phyloP scores from a whole-genome alignment of 2,329 filamentous ascomycete species.

The Colletotrichum musicola region DNA sequence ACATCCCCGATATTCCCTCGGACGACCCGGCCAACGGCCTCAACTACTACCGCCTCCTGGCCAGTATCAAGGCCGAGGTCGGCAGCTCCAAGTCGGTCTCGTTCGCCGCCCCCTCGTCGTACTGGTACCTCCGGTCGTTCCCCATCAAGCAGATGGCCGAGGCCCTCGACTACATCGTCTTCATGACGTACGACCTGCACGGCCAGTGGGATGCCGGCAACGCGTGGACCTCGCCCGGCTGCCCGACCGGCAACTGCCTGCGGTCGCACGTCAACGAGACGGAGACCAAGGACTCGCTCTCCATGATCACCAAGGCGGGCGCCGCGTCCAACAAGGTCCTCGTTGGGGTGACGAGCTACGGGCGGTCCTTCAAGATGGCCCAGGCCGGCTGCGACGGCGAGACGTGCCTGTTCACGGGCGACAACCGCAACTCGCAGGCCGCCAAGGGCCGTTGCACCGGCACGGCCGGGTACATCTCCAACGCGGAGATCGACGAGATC shows the following conservation, averaged over 20 bases:
- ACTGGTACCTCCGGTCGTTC: no score
- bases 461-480: slow-evolving; percentile 44
- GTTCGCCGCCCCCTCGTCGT: no score
- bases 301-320: slow-evolving; percentile 52
- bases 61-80: no score
- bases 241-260: slow-evolving; percentile 12
- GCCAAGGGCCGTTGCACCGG: slow-evolving; percentile 44
- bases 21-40: no score
- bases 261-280: slow-evolving; percentile 50
- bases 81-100: neutral
- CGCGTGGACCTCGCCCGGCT: neutral
- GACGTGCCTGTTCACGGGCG: slow-evolving; percentile 44
- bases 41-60: no score
- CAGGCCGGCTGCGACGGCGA: slow-evolving; percentile 44
- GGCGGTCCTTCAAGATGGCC: slow-evolving; percentile 49
- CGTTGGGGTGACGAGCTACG: slow-evolving; percentile 49
- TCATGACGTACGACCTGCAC: slow-evolving; percentile 26
- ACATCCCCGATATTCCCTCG: neutral
- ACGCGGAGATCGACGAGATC: slow-evolving; percentile 47
- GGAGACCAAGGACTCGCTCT: slow-evolving; percentile 49
- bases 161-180: slow-evolving; percentile 38
- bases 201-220: slow-evolving; percentile 47
- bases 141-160: slow-evolving; percentile 43
- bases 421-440: slow-evolving; percentile 42
- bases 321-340: slow-evolving; percentile 47